A percentile compares a stretch with the other conserved stretches of the same genome.
Conservation (phyloP, 2,329 filamentous ascomycete species). For the Cytospora piceae region DNA sequence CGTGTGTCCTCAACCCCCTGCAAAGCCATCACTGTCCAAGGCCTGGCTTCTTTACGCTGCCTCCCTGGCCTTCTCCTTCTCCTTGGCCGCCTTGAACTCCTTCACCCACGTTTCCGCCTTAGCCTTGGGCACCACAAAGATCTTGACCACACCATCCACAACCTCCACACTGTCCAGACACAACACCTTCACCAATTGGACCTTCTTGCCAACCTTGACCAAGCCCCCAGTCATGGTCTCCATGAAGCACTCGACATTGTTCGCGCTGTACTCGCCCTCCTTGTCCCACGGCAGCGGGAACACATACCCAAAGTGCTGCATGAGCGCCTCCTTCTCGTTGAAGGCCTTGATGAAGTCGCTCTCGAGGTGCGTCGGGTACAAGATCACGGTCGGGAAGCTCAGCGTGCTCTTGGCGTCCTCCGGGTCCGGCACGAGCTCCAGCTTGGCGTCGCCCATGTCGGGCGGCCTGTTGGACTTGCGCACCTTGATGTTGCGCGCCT, state of each 20-base stretch:
- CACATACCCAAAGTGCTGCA: slow-evolving; percentile 81
- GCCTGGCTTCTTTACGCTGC: slow-evolving; percentile 1
- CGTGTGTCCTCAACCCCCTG: not conserved
- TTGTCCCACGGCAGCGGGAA: slow-evolving; percentile 88
- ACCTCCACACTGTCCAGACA: slow-evolving; percentile 79
- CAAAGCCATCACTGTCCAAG: not conserved
- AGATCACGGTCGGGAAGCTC: slow-evolving; percentile 75
- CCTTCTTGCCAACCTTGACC: slow-evolving; percentile 87
- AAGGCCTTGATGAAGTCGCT: slow-evolving; percentile 92
- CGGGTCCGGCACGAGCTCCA: slow-evolving; percentile 72
- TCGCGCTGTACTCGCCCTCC: slow-evolving; percentile 65
- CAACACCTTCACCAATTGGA: slow-evolving; percentile 75
- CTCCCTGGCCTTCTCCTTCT: slow-evolving; percentile 47
- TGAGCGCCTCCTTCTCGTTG: slow-evolving; percentile 73
- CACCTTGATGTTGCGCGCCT: slow-evolving; percentile 70
- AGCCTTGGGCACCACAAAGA: slow-evolving; percentile 78
- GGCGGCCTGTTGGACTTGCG: slow-evolving; percentile 72
- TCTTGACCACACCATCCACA: slow-evolving; percentile 79
- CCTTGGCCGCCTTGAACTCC: slow-evolving; percentile 80
- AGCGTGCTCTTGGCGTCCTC: slow-evolving; percentile 74
- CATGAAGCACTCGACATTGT: slow-evolving; percentile 82
- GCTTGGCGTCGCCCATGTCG: slow-evolving; percentile 81
- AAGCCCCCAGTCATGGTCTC: slow-evolving; percentile 80
- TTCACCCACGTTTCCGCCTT: slow-evolving; percentile 76
- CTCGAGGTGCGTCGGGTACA: slow-evolving; percentile 83